Base-by-base conservation (phyloP, 2,329 filamentous ascomycete species). In the Aspergillus bombycis region DNA sequence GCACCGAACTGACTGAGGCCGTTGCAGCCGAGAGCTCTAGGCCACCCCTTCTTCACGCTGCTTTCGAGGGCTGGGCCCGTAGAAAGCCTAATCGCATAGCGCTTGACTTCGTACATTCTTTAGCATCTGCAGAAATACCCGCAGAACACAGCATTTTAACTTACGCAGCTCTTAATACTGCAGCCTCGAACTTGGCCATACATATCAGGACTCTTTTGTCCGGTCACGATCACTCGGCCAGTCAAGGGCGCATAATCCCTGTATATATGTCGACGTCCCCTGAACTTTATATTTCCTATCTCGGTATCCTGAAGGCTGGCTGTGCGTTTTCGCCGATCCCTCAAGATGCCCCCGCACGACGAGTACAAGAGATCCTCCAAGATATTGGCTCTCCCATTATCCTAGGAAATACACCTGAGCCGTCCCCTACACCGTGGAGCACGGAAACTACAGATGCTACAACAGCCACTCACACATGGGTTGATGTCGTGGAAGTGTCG, bases 251-350 rank as follows among this genome's bases (percentile, higher is more conserved):
- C 11, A 70, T 74, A 34, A 69, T 74, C 56, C 72, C 72, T 14
- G 71, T 74, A 34, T 67, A 73, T 53, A 73, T 74, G 70, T 54
- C 71, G 38, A 73, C 71, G n/a, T 74, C 71, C 9, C 76, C 76
- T 0, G 78, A 78, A 64, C 71, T 80, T 4, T 80, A 79, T 60
- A 71, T 77, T 28, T 71, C 74, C 16, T 79, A 78, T 56, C 71
- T 79, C 9, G 77, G 68, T 23, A 65, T 71, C 62, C 66, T 79
- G 16, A 79, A 79, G 62, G 73, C 76, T 16, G 77, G 77, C 26
- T 63, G 71, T 38, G 74, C 76, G 10, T 79, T 79, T 60, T 79
- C 70, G 54, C 78, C 78, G 1, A 68, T 80, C n/a, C 74, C 77
- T 0, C 68, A 75, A 34, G 77, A 80, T 53, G 75, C 72, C 0